Conservation (phyloP, 2,329 filamentous ascomycete species). For the Aspergillus ibericus region DNA sequence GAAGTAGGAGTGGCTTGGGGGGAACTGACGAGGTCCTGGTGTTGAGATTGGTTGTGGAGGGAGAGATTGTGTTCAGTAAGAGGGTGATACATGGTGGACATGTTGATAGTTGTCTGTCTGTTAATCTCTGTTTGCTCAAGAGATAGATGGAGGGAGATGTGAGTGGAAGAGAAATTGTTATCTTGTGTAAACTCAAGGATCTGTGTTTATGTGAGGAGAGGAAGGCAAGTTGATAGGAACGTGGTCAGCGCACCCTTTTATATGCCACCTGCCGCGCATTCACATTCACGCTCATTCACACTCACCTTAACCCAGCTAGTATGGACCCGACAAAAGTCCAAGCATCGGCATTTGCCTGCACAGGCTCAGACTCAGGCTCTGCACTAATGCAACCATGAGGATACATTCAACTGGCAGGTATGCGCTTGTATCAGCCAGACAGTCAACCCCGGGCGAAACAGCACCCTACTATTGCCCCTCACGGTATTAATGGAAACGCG, state of each 20-base stretch:
- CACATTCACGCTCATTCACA: neutral
- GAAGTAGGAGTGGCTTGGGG: too few species aligned
- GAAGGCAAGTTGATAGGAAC: too few species aligned
- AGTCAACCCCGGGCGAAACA: neutral
- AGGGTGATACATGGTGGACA: neutral
- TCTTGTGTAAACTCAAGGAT: neutral
- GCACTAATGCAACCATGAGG: neutral
- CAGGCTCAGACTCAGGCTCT: neutral
- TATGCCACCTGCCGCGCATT: too few species aligned
- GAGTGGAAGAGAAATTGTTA: neutral
- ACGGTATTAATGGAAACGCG: neutral
- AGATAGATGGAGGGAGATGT: neutral
- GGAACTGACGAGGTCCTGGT: neutral
- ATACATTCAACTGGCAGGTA: neutral
- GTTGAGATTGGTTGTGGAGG: neutral
- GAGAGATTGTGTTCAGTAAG: slow-evolving; percentile 10
- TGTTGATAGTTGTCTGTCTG: neutral
- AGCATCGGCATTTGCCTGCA: neutral
- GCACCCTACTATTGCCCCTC: neutral
- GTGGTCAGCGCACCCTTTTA: too few species aligned
- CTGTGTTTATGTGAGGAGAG: too few species aligned
- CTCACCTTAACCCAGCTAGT: neutral
- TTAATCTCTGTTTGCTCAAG: neutral
- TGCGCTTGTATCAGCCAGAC: neutral
- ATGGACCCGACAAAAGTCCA: neutral